These are phyloP conservation scores for Panicum hallii DNA, from an alignment of 202 grass and related monocot species.

Conservation along the genomic window DNA sequence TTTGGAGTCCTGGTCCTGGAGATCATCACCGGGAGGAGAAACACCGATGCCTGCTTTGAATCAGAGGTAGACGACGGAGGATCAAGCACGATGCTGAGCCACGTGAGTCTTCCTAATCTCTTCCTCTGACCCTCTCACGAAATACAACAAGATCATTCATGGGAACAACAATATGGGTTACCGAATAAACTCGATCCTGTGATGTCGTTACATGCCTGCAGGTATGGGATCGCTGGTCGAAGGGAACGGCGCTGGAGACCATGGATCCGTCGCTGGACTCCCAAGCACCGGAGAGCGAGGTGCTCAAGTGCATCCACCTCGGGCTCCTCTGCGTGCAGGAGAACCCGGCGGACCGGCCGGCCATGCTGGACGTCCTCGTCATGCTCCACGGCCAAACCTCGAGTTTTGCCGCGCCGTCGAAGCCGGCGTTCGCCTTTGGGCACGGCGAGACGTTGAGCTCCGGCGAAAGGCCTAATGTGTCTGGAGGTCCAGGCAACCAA, in stretches of 20 bases:
- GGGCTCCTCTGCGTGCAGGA: conserved; percentile 41
- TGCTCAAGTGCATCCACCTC: conserved; percentile 33
- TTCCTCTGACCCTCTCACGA: not conserved
- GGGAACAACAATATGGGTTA: too few species aligned
- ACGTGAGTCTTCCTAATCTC: conserved; percentile 8
- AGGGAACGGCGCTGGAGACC: conserved; percentile 17
- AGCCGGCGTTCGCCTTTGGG: conserved; percentile 36
- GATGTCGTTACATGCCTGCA: not conserved
- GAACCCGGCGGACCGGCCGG: conserved; percentile 33
- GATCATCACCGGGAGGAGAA: conserved; percentile 32
- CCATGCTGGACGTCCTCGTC: conserved; percentile 36
- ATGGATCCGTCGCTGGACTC: not conserved
- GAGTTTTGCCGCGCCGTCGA: not conserved
- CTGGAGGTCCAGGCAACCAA: not conserved
- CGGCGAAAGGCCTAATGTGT: too few species aligned
- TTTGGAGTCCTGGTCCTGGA: conserved; percentile 35
- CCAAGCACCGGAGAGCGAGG: not conserved
- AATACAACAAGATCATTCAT: too few species aligned
- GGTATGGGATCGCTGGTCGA: conserved; percentile 42
- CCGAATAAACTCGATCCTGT: too few species aligned
- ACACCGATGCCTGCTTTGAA: conserved; percentile 8
- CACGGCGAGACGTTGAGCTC: not conserved
- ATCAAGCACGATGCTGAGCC: not conserved
- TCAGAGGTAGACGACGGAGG: not conserved
- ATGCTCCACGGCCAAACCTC: conserved; percentile 22